phyloP scores from a whole-genome alignment of 352 stramenopile genomes.

The Globisporangium recalcitrans region DNA sequence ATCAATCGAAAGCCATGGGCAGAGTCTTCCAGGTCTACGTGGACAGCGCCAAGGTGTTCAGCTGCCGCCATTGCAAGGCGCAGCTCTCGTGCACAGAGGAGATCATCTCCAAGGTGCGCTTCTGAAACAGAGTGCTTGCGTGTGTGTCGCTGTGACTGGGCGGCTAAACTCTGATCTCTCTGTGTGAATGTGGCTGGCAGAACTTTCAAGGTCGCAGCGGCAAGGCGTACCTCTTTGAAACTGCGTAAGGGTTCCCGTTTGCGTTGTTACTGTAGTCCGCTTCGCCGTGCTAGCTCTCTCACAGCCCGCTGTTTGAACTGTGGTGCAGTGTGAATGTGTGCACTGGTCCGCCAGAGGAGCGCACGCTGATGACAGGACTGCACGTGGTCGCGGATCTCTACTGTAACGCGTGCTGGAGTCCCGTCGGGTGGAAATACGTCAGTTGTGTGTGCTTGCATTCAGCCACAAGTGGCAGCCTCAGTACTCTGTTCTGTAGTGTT shows the following conservation, averaged over 20 bases:
- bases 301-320: not conserved
- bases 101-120: constrained; percentile 92
- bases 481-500: not conserved
- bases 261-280: too few relatives aligned
- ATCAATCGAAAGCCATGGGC: too few relatives aligned
- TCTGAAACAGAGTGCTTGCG: constrained; percentile 6
- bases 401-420: constrained; percentile 89
- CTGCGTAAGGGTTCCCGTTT: constrained; percentile 35
- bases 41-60: constrained; percentile 87
- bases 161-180: not conserved
- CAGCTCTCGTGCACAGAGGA: constrained; percentile 90
- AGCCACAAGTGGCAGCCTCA: too few relatives aligned
- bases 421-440: constrained; percentile 94
- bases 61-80: constrained; percentile 87
- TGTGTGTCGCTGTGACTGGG: not conserved
- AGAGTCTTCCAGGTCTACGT: constrained; percentile 89
- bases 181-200: constrained; percentile 19
- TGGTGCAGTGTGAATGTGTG: constrained; percentile 78
- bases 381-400: constrained; percentile 93
- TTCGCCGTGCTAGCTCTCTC: not conserved
- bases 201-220: constrained; percentile 79
- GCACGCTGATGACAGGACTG: constrained; percentile 91
- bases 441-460: not conserved
- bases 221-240: constrained; percentile 92
- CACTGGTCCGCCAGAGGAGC: constrained; percentile 83